phyloP scores from a whole-genome alignment of 139 green algal genomes.

The Tetradesmus lagerheimii region DNA sequence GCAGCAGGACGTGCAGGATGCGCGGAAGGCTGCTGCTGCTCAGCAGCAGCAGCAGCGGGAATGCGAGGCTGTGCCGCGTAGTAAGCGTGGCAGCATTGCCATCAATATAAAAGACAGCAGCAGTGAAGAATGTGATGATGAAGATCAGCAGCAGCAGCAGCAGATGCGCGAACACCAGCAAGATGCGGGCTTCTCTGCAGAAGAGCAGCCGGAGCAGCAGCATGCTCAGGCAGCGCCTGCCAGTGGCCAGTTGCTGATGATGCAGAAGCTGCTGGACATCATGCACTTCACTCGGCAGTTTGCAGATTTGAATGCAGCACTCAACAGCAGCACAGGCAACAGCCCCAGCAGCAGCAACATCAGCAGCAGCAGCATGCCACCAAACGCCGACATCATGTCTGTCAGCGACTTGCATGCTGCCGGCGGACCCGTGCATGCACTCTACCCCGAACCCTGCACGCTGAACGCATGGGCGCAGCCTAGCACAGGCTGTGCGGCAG shows the following conservation, averaged over 20 bases:
- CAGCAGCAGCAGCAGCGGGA: neutral
- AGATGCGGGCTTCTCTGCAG: neutral
- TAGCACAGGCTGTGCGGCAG: neutral
- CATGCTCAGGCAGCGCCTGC: too few species aligned
- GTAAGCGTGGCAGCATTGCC: neutral
- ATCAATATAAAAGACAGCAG: neutral
- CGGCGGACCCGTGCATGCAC: neutral
- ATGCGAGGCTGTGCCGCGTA: too few species aligned
- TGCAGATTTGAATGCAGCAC: neutral
- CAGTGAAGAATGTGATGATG: neutral
- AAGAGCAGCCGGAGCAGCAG: neutral
- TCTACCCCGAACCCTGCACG: neutral
- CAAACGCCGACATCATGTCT: too few species aligned
- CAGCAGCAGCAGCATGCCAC: neutral
- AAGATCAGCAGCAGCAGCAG: neutral
- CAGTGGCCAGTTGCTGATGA: neutral
- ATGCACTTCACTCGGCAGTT: neutral
- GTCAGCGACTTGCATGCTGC: neutral
- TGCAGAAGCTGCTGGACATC: neutral
- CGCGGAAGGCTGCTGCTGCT: too few species aligned
- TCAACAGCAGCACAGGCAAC: neutral
- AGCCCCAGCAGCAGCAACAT: neutral
- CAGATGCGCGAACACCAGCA: neutral
- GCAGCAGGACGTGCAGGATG: constrained; percentile 12
- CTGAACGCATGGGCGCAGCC: neutral